Conservation (phyloP, 768 basidiomycete genomes). For the Kwoniella sp. region DNA sequence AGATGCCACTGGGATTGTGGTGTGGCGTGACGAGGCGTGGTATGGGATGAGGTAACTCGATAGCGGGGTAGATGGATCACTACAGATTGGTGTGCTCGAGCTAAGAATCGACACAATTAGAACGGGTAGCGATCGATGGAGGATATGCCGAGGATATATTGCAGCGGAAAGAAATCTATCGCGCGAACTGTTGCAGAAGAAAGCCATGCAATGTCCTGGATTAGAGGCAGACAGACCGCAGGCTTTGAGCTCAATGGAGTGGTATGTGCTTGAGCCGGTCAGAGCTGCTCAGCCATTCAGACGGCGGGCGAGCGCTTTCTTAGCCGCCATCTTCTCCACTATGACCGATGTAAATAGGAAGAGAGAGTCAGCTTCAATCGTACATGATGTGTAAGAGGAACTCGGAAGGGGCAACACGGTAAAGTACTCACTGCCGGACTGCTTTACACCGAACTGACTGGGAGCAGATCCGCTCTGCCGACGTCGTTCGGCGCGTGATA, state of each 20-base stretch:
- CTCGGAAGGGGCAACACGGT: neutral
- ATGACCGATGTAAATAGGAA: neutral
- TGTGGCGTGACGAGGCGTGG: neutral
- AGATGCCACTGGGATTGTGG: neutral
- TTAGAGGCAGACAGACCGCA: too few relatives aligned
- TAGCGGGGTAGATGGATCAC: neutral
- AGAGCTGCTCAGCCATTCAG: conserved; percentile 15
- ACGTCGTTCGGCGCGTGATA: conserved; percentile 19
- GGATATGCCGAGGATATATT: too few relatives aligned
- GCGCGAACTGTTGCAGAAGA: too few relatives aligned
- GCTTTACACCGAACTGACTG: conserved; percentile 21
- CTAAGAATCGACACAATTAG: neutral
- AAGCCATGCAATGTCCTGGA: too few relatives aligned
- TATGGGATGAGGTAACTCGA: neutral
- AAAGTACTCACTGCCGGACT: conserved; percentile 25
- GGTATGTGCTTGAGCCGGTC: neutral
- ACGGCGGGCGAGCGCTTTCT: conserved; percentile 26
- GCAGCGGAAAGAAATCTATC: too few relatives aligned
- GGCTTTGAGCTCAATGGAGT: neutral
- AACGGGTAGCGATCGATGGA: too few relatives aligned
- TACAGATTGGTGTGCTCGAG: neutral
- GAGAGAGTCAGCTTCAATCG: neutral
- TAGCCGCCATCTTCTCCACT: conserved; percentile 33
- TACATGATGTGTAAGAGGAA: too few relatives aligned
- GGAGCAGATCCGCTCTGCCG: conserved; percentile 11